A percentile compares a stretch with the other conserved stretches of the same genome.
phyloP scores from a whole-genome alignment of 805 yeast genomes.

The Candida multigemmis region DNA sequence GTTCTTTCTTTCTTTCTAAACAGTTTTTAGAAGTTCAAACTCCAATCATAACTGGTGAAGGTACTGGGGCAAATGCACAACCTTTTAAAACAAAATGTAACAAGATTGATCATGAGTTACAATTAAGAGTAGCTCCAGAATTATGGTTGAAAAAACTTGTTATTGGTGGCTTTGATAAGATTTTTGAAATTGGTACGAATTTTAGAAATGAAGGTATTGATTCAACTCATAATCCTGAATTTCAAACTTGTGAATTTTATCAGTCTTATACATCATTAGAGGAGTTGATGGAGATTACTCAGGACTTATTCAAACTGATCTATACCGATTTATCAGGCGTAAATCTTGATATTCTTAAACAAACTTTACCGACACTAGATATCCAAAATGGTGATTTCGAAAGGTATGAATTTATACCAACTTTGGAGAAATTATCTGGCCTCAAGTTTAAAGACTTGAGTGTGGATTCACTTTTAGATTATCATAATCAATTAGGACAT shows the following conservation, averaged over 20 bases:
- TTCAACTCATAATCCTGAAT: constrained; percentile 89
- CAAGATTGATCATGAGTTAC: constrained; percentile 19
- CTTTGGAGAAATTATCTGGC: constrained; percentile 49
- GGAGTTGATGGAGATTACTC: constrained; percentile 59
- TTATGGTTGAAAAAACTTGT: constrained; percentile 82
- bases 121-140: constrained; percentile 88
- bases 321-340: constrained; percentile 16
- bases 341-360: constrained; percentile 7
- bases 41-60: constrained; percentile 65
- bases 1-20: constrained; percentile 44
- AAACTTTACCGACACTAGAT: constrained; percentile 9
- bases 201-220: constrained; percentile 94
- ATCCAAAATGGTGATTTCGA: constrained; percentile 7
- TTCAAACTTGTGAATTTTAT: constrained; percentile 84
- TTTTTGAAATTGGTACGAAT: constrained; percentile 77
- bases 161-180: constrained; percentile 76
- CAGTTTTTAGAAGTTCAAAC: constrained; percentile 81
- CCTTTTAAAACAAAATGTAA: constrained; percentile 57
- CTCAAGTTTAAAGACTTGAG: constrained; percentile 24
- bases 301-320: constrained; percentile 41
- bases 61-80: constrained; percentile 90
- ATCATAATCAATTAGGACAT: constrained; percentile 29
- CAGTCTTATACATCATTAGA: constrained; percentile 59
- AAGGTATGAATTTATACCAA: constrained; percentile 57
- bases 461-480: constrained; percentile 29